Evolutionary conservation across 768 basidiomycete genomes (phyloP), one percentile per base, ranked within the genome.

Genomic region (Boletales sp.): DNA sequence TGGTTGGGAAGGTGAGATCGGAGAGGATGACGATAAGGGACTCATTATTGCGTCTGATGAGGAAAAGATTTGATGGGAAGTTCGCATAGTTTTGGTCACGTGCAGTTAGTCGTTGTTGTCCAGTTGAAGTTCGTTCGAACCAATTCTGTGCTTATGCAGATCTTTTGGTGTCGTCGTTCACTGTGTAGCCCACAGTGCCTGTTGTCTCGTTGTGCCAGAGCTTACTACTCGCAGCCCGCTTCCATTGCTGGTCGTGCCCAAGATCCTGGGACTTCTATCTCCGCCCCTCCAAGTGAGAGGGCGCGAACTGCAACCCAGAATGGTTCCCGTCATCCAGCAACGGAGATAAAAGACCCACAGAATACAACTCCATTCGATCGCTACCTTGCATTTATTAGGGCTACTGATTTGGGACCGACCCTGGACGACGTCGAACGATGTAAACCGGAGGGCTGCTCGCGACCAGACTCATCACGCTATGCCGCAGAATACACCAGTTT

Each of bases 1-100:
- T 58, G 85, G 84, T 13, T 87, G 85, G 84, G 65, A 76, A 48
- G 84, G 85, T 13, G 69, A 74, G 43, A 73, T 86, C 24, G 85
- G 86, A 9, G 82, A 83, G 49, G 78, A 75, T 38, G 74, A 74
- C 27, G 74, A 72, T 27, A 60, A 57, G 21, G 60, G 55, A 21
- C n/a, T 67, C 35, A 55, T 72, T 29, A 32, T 53, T 43, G 53
- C 56, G 4, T 46, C 50, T 36, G 60, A 66, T 42, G 60, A 50
- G 31, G 57, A 56, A 34, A 53, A 54, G 39, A 38, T 43, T 27
- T 27, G 24, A 27, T 27, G 24, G 6, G 24, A 27, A 27, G 24
- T 12, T 27, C 24, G 24, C 24, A 6, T 27, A 27, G 24, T 38
- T 40, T 37, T 17, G 46, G 31, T 47, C 46, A 47, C 39, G 46